Percentiles rank a stretch among this genome's conserved stretches.
These are phyloP conservation scores for Perilla frutescens DNA, from an alignment of 257 asterid species.

Conservation along the genomic window DNA sequence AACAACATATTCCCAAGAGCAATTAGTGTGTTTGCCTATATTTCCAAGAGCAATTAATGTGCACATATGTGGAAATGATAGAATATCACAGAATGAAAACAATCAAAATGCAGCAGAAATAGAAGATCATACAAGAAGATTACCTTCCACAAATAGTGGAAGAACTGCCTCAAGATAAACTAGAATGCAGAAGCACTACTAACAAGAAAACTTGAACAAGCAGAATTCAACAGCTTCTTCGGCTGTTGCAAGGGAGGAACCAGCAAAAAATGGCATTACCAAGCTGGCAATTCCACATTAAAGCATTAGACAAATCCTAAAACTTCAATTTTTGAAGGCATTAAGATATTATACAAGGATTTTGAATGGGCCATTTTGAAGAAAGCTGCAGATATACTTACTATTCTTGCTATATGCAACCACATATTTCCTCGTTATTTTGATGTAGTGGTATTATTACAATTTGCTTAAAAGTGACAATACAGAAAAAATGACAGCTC, in stretches of 20 bases:
- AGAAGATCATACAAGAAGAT: background rate
- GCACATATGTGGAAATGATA: background rate
- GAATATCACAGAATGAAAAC: background rate
- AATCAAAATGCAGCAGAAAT: slow-evolving; percentile 14
- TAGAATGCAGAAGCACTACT: slow-evolving; percentile 1
- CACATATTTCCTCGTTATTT: slow-evolving; percentile 14
- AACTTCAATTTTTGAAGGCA: background rate
- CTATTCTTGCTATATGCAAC: background rate
- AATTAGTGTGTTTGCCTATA: no score
- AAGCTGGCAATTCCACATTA: slow-evolving; percentile 20
- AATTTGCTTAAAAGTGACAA: slow-evolving; percentile 7
- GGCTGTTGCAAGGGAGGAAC: background rate
- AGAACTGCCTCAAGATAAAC: slow-evolving; percentile 5
- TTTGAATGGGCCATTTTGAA: background rate
- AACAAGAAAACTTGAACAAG: background rate
- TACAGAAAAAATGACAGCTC: slow-evolving; percentile 8
- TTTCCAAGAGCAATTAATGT: background rate
- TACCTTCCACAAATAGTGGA: slow-evolving; percentile 1
- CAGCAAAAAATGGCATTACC: background rate
- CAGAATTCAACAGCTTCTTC: background rate
- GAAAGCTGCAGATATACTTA: slow-evolving; percentile 17
- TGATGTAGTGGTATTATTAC: background rate
- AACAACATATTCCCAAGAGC: slow-evolving; percentile 6
- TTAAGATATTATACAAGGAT: background rate
- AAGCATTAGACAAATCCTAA: background rate